Conservation (phyloP, 768 basidiomycete species). For the Leccinum uliginosum region DNA sequence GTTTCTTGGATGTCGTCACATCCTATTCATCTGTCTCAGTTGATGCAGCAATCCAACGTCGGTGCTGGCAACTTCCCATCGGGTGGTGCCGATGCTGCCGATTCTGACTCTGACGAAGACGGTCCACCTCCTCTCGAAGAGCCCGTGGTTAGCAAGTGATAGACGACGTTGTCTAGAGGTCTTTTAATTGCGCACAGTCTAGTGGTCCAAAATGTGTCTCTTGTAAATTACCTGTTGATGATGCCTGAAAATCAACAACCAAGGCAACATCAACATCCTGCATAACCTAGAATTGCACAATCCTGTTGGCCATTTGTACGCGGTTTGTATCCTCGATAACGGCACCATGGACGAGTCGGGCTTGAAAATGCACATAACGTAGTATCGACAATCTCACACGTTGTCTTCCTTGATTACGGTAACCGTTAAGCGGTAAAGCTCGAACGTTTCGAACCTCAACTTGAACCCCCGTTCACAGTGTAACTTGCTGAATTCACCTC, state of each 20-base stretch:
- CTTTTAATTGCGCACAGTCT: background rate
- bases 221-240: conserved; percentile 14
- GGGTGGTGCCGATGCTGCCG: conserved; percentile 25
- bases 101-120: conserved; percentile 45
- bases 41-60: conserved; percentile 36
- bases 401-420: conserved; percentile 5
- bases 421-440: background rate
- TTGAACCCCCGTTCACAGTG: too few relatives aligned
- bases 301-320: too few relatives aligned
- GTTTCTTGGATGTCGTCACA: conserved; percentile 2
- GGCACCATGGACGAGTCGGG: too few relatives aligned
- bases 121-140: conserved; percentile 82
- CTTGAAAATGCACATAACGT: too few relatives aligned
- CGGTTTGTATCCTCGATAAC: too few relatives aligned
- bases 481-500: conserved; percentile 6
- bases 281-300: background rate
- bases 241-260: conserved; percentile 2
- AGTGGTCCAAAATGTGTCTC: conserved; percentile 3
- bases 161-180: background rate
- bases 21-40: conserved; percentile 24
- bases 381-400: background rate
- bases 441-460: background rate
- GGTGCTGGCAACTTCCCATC: conserved; percentile 5
- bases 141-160: conserved; percentile 34
- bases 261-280: background rate